These are phyloP conservation scores for Paecilomyces formosus DNA, from an alignment of 2,329 filamentous ascomycete genomes.

Conservation along the genomic window DNA sequence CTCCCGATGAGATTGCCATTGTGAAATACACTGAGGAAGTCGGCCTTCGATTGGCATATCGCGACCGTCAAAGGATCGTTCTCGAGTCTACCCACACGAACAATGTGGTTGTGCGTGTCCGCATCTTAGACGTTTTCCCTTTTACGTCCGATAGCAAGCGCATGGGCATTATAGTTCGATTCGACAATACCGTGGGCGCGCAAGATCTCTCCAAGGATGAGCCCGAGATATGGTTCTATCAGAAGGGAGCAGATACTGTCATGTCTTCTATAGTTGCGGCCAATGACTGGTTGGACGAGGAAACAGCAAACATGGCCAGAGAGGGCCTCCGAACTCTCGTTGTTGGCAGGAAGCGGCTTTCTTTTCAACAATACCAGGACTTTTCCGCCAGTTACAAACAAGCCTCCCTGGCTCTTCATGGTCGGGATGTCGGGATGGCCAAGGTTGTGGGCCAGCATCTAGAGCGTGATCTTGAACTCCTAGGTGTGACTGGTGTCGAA, in stretches of 20 bases:
- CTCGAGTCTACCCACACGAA: constrained; percentile 71
- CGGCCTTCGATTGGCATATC: constrained; percentile 73
- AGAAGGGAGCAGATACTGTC: constrained; percentile 96
- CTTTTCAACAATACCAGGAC: constrained; percentile 67
- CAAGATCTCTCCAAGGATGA: constrained; percentile 45
- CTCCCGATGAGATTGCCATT: constrained; percentile 96
- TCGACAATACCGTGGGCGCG: constrained; percentile 53
- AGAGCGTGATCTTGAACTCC: constrained; percentile 80
- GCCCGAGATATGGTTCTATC: constrained; percentile 94
- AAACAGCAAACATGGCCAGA: constrained; percentile 98
- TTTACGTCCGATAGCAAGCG: constrained; percentile 97
- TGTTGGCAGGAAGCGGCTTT: constrained; percentile 84
- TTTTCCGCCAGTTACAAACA: constrained; percentile 70
- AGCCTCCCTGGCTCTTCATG: constrained; percentile 70
- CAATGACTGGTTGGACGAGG: constrained; percentile 98
- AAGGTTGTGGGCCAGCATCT: constrained; percentile 71
- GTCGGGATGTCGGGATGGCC: constrained; percentile 75
- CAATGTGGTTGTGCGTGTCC: constrained; percentile 70
- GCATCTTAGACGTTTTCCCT: constrained; percentile 89
- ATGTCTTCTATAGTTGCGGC: constrained; percentile 93
- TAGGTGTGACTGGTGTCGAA: constrained; percentile 96
- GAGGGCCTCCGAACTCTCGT: constrained; percentile 92
- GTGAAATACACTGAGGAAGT: constrained; percentile 92
- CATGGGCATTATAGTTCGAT: constrained; percentile 95
- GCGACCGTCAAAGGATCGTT: constrained; percentile 79